Conservation (phyloP, 1,139 yeast species). For the Nakaseomyces kungkrabaensis region DNA sequence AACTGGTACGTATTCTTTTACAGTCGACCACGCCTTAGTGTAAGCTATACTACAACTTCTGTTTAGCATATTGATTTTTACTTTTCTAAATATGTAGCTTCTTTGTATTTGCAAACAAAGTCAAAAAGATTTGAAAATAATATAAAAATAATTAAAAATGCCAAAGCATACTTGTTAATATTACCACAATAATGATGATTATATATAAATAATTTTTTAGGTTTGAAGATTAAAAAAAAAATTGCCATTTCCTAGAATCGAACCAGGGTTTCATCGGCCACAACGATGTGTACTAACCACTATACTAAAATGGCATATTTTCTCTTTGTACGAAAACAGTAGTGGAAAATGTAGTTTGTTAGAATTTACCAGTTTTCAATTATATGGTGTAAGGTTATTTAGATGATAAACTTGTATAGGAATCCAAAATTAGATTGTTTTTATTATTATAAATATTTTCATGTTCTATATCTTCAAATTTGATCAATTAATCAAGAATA, state of each 20-base stretch:
- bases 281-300: slow-evolving; percentile 37
- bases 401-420: not conserved
- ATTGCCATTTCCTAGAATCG: slow-evolving; percentile 21
- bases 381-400: no score
- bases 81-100: not conserved
- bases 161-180: not conserved
- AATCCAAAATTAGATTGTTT: no score
- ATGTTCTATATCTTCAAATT: no score
- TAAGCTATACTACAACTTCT: not conserved
- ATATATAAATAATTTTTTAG: not conserved
- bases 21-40: slow-evolving; percentile 9
- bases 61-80: not conserved
- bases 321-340: not conserved
- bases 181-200: not conserved
- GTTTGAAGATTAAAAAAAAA: slow-evolving; percentile 8
- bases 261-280: slow-evolving; percentile 26
- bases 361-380: no score
- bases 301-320: slow-evolving; percentile 30
- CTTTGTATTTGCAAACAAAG: not conserved
- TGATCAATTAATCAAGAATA: no score
- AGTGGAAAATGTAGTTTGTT: no score
- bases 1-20: slow-evolving; percentile 40
- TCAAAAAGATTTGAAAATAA: not conserved
- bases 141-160: not conserved
- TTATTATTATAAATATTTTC: no score